phyloP scores from a whole-genome alignment of 2,329 filamentous ascomycete species.

The Atkinsonella hypoxylon region DNA sequence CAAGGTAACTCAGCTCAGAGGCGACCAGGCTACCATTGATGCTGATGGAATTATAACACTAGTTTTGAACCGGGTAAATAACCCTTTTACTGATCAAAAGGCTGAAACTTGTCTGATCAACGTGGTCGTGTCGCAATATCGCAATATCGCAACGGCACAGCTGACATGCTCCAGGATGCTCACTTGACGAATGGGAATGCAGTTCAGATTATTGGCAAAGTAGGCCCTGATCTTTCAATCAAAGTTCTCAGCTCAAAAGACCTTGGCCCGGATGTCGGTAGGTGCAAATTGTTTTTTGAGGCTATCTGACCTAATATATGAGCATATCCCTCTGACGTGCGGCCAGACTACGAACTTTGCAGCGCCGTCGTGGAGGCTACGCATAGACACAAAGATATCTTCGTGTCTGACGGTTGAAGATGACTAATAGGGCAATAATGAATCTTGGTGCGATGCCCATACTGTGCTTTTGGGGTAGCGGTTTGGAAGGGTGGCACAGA shows the following conservation, averaged over 20 bases:
- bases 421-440: neutral
- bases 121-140: neutral
- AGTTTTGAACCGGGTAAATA: slow-evolving; percentile 56
- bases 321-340: neutral
- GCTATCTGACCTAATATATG: neutral
- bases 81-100: neutral
- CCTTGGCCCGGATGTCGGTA: slow-evolving; percentile 58
- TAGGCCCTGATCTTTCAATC: slow-evolving; percentile 59
- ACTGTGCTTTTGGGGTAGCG: neutral
- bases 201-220: slow-evolving; percentile 70
- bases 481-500: neutral
- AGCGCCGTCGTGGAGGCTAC: slow-evolving; percentile 76
- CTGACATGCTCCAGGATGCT: slow-evolving; percentile 41
- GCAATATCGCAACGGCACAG: neutral
- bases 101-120: neutral
- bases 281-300: slow-evolving; percentile 22
- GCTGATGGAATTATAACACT: slow-evolving; percentile 67
- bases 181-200: slow-evolving; percentile 59
- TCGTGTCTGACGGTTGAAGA: slow-evolving; percentile 43
- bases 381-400: slow-evolving; percentile 70
- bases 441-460: neutral
- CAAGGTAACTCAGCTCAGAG: slow-evolving; percentile 70
- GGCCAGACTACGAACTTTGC: slow-evolving; percentile 59
- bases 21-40: slow-evolving; percentile 70
- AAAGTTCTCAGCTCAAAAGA: slow-evolving; percentile 60